A percentile compares a stretch with the other conserved stretches of the same genome.
Conservation (phyloP, 2,329 filamentous ascomycete genomes). For the Microdochium bolleyi region DNA sequence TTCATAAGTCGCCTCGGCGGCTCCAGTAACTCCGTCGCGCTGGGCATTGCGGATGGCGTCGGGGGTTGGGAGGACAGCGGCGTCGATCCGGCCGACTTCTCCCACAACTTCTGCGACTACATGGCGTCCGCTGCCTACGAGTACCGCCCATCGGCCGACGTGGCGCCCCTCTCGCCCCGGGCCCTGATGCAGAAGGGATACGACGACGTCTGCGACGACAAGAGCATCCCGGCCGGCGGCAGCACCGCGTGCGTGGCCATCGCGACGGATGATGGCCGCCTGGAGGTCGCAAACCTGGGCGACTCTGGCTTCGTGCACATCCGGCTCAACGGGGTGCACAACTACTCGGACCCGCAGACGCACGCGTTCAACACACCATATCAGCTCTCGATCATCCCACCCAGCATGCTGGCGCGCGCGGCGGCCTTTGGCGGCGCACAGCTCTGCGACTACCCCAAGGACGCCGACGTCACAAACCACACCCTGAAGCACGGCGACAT, state of each 20-base stretch:
- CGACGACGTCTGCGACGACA: conserved; percentile 69
- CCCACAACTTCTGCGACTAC: conserved; percentile 85
- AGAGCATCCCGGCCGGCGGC: conserved; percentile 69
- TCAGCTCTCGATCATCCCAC: conserved; percentile 83
- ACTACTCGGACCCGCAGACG: conserved; percentile 78
- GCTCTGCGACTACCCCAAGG: conserved; percentile 74
- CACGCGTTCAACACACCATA: conserved; percentile 98
- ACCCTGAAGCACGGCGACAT: conserved; percentile 83
- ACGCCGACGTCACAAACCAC: conserved; percentile 74
- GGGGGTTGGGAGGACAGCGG: conserved; percentile 92
- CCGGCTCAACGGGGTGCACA: conserved; percentile 76
- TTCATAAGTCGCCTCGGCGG: conserved; percentile 79
- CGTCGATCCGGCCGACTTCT: conserved; percentile 91
- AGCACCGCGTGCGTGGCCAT: conserved; percentile 89
- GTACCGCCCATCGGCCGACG: conserved; percentile 27
- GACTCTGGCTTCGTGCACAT: conserved; percentile 91
- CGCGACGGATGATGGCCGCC: conserved; percentile 59
- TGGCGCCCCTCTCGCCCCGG: conserved; percentile 47
- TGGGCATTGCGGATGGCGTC: conserved; percentile 90
- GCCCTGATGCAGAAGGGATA: conserved; percentile 78
- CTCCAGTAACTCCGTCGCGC: conserved; percentile 57
- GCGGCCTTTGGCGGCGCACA: conserved; percentile 76
- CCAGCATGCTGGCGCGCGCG: conserved; percentile 69
- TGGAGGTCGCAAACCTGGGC: conserved; percentile 89
- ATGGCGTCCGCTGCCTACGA: conserved; percentile 73